Evolutionary conservation across 2,329 filamentous ascomycete genomes (phyloP).

Genomic region (Monosporascus sp.): DNA sequence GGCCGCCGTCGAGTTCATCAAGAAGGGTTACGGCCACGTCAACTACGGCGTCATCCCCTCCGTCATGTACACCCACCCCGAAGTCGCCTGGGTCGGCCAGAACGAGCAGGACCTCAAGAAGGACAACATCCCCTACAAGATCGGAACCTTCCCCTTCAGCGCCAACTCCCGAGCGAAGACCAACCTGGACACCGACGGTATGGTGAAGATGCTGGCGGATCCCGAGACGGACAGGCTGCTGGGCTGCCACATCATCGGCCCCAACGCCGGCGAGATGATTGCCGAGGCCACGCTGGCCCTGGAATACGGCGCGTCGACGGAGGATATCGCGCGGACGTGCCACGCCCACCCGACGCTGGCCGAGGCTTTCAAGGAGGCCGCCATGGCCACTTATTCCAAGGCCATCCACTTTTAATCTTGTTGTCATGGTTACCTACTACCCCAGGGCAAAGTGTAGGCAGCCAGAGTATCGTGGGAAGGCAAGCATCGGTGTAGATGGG

Average conservation of each 20-base stretch:
- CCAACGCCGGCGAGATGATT: slow-evolving; percentile 98
- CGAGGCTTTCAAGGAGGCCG: slow-evolving; percentile 99
- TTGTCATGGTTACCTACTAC: slow-evolving; percentile 11
- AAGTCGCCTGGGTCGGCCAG: slow-evolving; percentile 98
- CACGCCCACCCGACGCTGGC: slow-evolving; percentile 95
- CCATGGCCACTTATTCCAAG: slow-evolving; percentile 94
- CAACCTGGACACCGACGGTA: slow-evolving; percentile 89
- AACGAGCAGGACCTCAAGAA: slow-evolving; percentile 94
- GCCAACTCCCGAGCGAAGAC: slow-evolving; percentile 99
- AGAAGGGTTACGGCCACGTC: slow-evolving; percentile 96
- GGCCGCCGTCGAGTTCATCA: slow-evolving; percentile 92
- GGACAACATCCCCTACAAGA: slow-evolving; percentile 82
- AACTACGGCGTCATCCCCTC: slow-evolving; percentile 98
- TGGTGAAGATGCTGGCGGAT: slow-evolving; percentile 96
- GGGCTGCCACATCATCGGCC: slow-evolving; percentile 92
- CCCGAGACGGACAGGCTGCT: slow-evolving; percentile 94
- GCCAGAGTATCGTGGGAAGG: background rate
- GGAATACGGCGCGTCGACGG: slow-evolving; percentile 92
- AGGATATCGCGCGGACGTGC: slow-evolving; percentile 91
- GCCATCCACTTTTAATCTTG: slow-evolving; percentile 81
- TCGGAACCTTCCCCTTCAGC: slow-evolving; percentile 93
- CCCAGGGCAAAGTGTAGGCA: no score
- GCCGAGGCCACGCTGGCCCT: slow-evolving; percentile 91
- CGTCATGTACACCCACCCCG: slow-evolving; percentile 99
- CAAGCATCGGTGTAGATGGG: slow-evolving; percentile 23